phyloP scores from a whole-genome alignment of 164 flowering plant genomes.

The Taxillus chinensis region DNA sequence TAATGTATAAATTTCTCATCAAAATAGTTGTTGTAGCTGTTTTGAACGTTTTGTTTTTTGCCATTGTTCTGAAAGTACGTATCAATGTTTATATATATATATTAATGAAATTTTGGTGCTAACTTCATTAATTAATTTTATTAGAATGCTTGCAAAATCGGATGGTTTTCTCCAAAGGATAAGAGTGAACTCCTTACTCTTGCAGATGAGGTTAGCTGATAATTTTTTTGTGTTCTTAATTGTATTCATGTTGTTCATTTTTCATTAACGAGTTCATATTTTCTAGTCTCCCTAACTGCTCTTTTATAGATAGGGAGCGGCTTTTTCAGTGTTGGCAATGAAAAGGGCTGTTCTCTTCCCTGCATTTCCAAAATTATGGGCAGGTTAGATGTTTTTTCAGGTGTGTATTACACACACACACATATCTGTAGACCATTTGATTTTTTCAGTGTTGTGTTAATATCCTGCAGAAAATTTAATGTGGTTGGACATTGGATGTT shows the following conservation, averaged over 20 bases:
- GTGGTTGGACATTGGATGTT: background rate
- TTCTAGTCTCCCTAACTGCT: conserved; percentile 7
- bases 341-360: conserved; percentile 14
- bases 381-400: conserved; percentile 34
- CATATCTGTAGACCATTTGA: no score
- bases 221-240: background rate
- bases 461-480: background rate
- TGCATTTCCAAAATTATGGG: conserved; percentile 35
- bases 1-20: no score
- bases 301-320: conserved; percentile 31
- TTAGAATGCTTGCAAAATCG: conserved; percentile 62
- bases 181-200: conserved; percentile 39
- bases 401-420: background rate
- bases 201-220: conserved; percentile 43
- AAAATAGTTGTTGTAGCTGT: no score
- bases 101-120: background rate
- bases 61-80: no score
- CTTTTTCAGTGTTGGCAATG: conserved; percentile 25
- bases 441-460: no score
- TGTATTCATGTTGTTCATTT: background rate
- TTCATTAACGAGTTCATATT: background rate
- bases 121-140: conserved; percentile 10
- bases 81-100: no score
- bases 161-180: conserved; percentile 58
- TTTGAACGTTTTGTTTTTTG: no score